Evolutionary conservation across 306 rosid species (phyloP).

Genomic region (Vigna unguiculata): DNA sequence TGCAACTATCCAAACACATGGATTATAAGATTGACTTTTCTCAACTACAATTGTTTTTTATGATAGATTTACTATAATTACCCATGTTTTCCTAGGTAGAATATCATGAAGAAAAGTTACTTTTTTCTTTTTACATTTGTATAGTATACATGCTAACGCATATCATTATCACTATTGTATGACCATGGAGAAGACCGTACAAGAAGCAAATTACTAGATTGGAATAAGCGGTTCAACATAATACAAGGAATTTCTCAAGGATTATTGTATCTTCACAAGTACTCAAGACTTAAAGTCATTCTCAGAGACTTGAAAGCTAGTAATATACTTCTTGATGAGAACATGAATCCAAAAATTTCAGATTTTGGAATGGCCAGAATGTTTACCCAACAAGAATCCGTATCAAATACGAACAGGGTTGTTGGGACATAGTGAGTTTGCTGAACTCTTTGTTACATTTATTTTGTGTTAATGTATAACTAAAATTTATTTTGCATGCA

Average conservation of each 20-base stretch:
- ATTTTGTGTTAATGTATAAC: no score
- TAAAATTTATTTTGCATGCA: no score
- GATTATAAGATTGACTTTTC: no score
- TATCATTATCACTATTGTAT: background rate
- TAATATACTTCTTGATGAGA: background rate
- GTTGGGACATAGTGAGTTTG: background rate
- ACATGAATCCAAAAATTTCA: background rate
- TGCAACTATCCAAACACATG: no score
- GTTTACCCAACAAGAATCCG: background rate
- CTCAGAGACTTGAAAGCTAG: background rate
- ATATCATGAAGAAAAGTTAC: no score
- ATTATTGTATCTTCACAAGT: background rate
- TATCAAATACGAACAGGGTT: background rate
- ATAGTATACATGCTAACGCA: background rate
- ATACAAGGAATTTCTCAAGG: slow-evolving; percentile 3
- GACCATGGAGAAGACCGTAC: background rate
- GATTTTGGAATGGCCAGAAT: slow-evolving; percentile 3
- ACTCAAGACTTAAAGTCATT: background rate
- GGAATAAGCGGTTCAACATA: background rate
- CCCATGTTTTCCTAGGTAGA: no score
- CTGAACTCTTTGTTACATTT: background rate
- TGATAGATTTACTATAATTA: no score
- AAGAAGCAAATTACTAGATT: background rate
- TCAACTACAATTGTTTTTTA: no score
- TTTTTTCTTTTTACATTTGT: background rate